phyloP scores from a whole-genome alignment of 306 rosid genomes.

The Senna tora region DNA sequence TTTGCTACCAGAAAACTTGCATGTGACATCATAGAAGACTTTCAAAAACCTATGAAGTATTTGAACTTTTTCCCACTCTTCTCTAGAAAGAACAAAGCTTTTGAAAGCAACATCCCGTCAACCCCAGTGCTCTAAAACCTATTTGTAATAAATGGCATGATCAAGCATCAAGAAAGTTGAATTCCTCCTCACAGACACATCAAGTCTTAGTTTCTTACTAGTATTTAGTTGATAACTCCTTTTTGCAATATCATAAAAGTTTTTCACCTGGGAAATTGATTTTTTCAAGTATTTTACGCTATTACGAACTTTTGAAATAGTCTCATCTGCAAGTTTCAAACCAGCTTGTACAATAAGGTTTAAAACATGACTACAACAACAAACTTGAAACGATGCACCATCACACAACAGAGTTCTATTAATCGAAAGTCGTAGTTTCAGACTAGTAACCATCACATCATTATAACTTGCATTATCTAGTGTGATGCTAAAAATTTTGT shows the following conservation, averaged over 20 bases:
- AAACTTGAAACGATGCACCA: no score
- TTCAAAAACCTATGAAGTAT: background rate
- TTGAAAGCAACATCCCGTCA: no score
- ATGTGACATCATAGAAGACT: background rate
- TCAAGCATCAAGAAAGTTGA: background rate
- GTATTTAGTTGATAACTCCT: background rate
- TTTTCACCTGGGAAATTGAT: no score
- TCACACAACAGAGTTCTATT: no score
- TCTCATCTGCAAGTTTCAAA: no score
- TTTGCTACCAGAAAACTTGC: background rate
- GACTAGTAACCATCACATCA: background rate
- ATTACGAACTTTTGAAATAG: no score
- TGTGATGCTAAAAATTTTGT: background rate
- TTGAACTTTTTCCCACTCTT: background rate
- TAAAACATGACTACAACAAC: no score
- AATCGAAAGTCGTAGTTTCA: no score
- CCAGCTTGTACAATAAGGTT: no score
- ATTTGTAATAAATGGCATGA: background rate
- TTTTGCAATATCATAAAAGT: no score
- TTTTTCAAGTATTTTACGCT: no score
- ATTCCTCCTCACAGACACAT: background rate
- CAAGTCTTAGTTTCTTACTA: background rate
- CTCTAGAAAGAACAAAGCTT: background rate
- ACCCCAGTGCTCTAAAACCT: background rate
- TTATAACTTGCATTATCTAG: background rate